Percentiles rank a stretch among this genome's conserved stretches.
These are phyloP conservation scores for Dendrobium huoshanense DNA, from an alignment of 106 monocot genomes.

Conservation along the genomic window DNA sequence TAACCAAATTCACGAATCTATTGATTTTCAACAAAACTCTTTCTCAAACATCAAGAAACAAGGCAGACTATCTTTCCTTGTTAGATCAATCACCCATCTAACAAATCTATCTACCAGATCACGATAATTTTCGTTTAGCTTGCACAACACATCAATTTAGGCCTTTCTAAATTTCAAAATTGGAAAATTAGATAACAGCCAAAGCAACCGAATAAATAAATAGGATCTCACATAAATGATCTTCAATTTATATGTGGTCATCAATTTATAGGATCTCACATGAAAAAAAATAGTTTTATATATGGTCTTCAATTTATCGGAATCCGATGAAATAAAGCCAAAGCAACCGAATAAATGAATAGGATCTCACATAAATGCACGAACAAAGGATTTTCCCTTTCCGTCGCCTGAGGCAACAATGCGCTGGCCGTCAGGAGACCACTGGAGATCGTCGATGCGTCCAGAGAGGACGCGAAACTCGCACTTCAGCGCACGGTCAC, in stretches of 20 bases:
- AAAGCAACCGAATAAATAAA: no score
- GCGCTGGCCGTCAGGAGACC: slow-evolving; percentile 82
- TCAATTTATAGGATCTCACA: no score
- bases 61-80: no score
- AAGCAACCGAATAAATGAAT: neutral
- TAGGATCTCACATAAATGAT: no score
- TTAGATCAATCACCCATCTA: no score
- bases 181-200: neutral
- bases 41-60: no score
- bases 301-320: no score
- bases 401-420: slow-evolving; percentile 91
- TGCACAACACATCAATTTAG: neutral
- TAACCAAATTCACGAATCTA: no score
- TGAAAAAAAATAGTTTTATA: neutral
- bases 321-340: neutral
- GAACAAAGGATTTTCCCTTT: slow-evolving; percentile 90
- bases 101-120: neutral
- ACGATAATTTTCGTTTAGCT: neutral
- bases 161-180: neutral
- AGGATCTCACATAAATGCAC: slow-evolving; percentile 80
- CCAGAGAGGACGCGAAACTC: slow-evolving; percentile 93
- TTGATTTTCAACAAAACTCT: no score
- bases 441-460: slow-evolving; percentile 90
- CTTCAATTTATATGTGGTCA: no score
- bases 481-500: slow-evolving; percentile 89